Evolutionary conservation across 202 grass and related monocot species (phyloP).

Genomic region (Setaria viridis): DNA sequence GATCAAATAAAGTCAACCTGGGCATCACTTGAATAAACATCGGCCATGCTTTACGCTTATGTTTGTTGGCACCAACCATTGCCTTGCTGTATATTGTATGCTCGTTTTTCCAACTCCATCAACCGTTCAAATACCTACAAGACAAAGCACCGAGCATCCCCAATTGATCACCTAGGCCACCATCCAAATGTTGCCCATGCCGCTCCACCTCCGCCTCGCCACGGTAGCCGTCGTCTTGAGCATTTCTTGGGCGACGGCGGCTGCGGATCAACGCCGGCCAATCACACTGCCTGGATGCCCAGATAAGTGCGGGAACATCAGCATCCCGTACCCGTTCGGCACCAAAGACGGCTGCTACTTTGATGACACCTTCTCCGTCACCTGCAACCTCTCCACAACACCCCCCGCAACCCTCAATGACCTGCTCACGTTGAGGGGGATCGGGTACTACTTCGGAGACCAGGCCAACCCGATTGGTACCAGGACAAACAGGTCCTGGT

Average conservation of each 20-base stretch:
- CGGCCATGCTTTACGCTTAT: no score
- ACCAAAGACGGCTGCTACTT: constrained; percentile 17
- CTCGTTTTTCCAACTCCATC: no score
- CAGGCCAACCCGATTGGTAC: not conserved
- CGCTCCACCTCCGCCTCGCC: not conserved
- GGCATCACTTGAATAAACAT: no score
- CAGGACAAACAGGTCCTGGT: not conserved
- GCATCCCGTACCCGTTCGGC: constrained; percentile 38
- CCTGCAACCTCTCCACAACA: not conserved
- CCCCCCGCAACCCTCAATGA: not conserved
- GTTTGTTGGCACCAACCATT: no score
- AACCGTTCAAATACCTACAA: no score
- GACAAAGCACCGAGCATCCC: no score
- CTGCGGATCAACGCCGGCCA: not conserved
- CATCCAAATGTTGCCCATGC: no score
- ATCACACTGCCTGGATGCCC: not conserved
- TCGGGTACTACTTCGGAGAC: not conserved
- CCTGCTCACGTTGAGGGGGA: not conserved
- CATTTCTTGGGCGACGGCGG: not conserved
- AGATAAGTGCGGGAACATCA: constrained; percentile 31
- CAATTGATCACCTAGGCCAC: no score
- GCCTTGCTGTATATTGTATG: no score
- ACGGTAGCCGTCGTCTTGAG: not conserved
- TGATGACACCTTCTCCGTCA: not conserved
- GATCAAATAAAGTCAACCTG: no score